Percentiles rank a stretch among this genome's conserved stretches.
Conservation (phyloP, 192 early-diverging fungal species). For the Coemansia sp. region DNA sequence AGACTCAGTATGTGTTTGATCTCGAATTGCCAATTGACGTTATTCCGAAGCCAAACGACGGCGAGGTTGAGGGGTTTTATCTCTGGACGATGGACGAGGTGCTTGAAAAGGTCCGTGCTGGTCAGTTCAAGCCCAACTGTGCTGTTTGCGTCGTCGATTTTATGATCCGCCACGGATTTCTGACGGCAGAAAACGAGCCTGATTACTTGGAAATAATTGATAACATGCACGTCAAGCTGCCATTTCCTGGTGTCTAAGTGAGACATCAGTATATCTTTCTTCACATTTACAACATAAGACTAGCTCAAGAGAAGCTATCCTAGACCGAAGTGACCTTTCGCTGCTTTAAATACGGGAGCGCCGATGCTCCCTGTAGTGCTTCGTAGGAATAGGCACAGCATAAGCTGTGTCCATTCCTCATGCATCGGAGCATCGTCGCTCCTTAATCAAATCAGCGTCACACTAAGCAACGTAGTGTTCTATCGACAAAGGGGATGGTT, state of each 20-base stretch:
- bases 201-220: conserved; percentile 73
- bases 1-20: conserved; percentile 87
- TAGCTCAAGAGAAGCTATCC: too few species aligned
- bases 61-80: conserved; percentile 29
- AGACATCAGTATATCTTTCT: too few species aligned
- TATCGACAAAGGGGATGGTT: too few species aligned
- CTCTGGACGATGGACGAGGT: conserved; percentile 66
- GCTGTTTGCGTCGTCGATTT: conserved; percentile 79
- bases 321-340: too few species aligned
- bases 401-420: too few species aligned
- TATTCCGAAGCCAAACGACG: conserved; percentile 42
- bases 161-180: conserved; percentile 70
- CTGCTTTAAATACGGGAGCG: too few species aligned
- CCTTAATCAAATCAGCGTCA: too few species aligned
- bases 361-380: too few species aligned
- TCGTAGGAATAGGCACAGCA: too few species aligned
- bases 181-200: conserved; percentile 80
- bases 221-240: conserved; percentile 65
- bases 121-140: conserved; percentile 85
- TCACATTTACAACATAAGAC: too few species aligned
- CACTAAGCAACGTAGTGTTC: too few species aligned
- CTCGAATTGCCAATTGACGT: conserved; percentile 66
- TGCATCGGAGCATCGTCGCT: too few species aligned
- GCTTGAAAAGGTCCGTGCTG: conserved; percentile 33
- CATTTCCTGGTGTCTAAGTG: conserved; percentile 65